Percentiles rank a stretch among this genome's conserved stretches.
These are phyloP conservation scores for Microcera coccophila DNA, from an alignment of 2,329 filamentous ascomycete genomes.

Conservation along the genomic window DNA sequence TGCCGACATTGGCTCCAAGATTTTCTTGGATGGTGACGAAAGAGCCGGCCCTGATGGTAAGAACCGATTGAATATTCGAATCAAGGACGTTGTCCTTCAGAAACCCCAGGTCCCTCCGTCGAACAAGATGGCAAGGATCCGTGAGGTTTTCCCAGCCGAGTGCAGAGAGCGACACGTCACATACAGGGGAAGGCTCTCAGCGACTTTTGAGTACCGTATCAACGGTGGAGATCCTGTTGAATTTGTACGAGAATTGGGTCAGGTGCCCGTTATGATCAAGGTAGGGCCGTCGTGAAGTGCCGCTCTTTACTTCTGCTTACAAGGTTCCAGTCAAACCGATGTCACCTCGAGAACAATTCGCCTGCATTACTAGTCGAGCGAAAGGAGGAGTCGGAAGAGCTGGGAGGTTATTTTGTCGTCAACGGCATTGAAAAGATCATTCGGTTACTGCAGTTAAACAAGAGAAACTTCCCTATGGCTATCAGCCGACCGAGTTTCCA, in stretches of 20 bases:
- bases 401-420: conserved; percentile 95
- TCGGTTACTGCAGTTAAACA: conserved; percentile 83
- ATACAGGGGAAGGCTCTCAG: conserved; percentile 82
- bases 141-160: conserved; percentile 86
- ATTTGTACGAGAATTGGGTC: conserved; percentile 78
- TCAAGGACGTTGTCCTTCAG: conserved; percentile 78
- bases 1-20: conserved; percentile 85
- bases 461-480: conserved; percentile 91
- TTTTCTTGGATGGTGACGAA: conserved; percentile 78
- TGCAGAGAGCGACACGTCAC: conserved; percentile 90
- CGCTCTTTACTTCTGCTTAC: conserved; percentile 12
- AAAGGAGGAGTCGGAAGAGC: conserved; percentile 93
- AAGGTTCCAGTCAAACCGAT: conserved; percentile 69
- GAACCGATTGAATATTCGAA: conserved; percentile 73
- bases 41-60: conserved; percentile 54
- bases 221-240: conserved; percentile 84
- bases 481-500: conserved; percentile 88
- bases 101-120: conserved; percentile 73
- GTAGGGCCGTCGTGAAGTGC: conserved; percentile 46
- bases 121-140: conserved; percentile 80
- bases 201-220: conserved; percentile 77
- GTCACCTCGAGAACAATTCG: conserved; percentile 81
- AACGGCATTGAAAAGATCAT: conserved; percentile 98
- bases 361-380: conserved; percentile 77
- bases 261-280: conserved; percentile 90